phyloP scores from a whole-genome alignment of 441 rosid genomes.

The Brassica hybrid region DNA sequence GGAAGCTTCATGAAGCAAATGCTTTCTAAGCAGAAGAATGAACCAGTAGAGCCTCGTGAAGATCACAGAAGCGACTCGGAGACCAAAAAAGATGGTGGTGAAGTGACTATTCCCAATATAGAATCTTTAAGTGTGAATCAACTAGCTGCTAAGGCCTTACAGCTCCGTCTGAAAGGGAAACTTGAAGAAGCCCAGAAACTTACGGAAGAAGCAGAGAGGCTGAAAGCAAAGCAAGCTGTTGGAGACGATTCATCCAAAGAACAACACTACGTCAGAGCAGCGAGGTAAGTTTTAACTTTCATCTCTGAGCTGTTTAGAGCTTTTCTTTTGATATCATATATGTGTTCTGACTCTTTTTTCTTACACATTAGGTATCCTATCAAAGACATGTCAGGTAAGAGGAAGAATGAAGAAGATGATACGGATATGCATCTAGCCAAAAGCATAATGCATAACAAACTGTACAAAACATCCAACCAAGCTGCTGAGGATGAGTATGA shows the following conservation, averaged over 20 bases:
- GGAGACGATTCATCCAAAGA: conserved; percentile 47
- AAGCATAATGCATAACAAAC: conserved; percentile 72
- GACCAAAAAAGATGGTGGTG: conserved; percentile 36
- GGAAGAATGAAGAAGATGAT: conserved; percentile 73
- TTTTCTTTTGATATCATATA: background rate
- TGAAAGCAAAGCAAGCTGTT: conserved; percentile 55
- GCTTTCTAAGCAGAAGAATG: conserved; percentile 47
- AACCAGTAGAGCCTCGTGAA: conserved; percentile 40
- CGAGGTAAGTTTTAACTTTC: conserved; percentile 49
- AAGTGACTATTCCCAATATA: conserved; percentile 33
- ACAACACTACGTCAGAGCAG: conserved; percentile 33
- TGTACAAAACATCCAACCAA: conserved; percentile 65
- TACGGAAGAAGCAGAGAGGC: conserved; percentile 68
- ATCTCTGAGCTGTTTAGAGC: background rate
- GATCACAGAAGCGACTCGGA: conserved; percentile 40
- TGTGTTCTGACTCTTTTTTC: background rate
- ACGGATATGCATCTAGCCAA: conserved; percentile 75
- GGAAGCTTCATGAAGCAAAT: conserved; percentile 75
- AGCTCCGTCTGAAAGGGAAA: conserved; percentile 86
- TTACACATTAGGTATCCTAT: conserved; percentile 40
- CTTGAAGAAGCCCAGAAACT: conserved; percentile 80
- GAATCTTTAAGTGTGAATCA: conserved; percentile 72
- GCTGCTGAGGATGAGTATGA: conserved; percentile 89
- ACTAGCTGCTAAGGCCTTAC: conserved; percentile 88
- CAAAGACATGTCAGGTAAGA: conserved; percentile 50